Conservation (phyloP, 2,329 filamentous ascomycete genomes). For the Onygenales sp. region DNA sequence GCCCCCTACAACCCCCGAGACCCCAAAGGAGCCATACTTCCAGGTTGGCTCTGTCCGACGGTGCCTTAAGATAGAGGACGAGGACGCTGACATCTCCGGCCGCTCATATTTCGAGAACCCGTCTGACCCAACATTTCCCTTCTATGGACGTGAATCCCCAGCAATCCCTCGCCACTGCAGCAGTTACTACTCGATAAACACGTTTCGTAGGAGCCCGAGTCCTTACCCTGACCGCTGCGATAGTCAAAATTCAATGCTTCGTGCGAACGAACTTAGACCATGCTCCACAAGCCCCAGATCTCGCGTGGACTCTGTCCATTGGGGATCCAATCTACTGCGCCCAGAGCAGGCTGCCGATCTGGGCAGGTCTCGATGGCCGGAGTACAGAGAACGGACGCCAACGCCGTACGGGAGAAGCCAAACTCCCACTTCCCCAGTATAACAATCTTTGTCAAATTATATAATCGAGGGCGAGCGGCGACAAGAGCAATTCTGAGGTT, state of each 20-base stretch:
- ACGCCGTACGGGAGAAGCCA: neutral
- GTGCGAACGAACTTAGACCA: neutral
- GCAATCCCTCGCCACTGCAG: neutral
- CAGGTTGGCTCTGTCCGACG: conserved; percentile 3
- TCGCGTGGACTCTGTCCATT: neutral
- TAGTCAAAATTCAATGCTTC: neutral
- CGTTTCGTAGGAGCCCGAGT: neutral
- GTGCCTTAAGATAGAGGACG: conserved; percentile 7
- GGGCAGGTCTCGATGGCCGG: neutral
- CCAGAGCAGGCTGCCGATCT: neutral
- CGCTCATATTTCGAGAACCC: neutral
- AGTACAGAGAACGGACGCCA: no score
- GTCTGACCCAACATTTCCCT: neutral
- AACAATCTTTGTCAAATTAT: no score
- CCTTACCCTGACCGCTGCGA: neutral
- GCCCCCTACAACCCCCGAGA: neutral
- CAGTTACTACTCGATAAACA: neutral
- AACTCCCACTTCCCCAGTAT: neutral
- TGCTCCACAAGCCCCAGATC: neutral
- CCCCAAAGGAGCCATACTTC: conserved; percentile 1
- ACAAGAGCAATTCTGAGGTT: no score
- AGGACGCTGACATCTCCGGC: neutral
- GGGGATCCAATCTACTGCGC: neutral
- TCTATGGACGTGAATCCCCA: neutral
- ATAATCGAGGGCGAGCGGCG: neutral